Conservation (phyloP, 2,329 filamentous ascomycete species). For the Proliferodiscus dingleyae region DNA sequence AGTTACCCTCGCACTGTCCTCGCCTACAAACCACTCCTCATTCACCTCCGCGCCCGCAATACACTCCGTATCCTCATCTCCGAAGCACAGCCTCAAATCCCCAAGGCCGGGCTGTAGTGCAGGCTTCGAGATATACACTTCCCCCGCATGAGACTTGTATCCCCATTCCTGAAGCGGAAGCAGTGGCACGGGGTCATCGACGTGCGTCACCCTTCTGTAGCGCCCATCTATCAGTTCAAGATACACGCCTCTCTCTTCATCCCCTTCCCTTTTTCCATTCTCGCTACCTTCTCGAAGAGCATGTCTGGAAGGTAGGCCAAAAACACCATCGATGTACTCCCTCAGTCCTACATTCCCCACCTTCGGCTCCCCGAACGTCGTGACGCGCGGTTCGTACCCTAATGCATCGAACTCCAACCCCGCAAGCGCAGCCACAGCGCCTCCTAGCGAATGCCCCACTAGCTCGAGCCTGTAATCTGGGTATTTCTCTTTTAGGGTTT, state of each 20-base stretch:
- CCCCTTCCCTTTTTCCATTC: neutral
- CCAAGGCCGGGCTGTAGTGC: constrained; percentile 60
- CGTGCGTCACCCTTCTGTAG: constrained; percentile 78
- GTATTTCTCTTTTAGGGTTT: constrained; percentile 52
- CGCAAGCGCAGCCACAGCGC: constrained; percentile 84
- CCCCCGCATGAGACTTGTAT: constrained; percentile 76
- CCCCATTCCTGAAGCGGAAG: constrained; percentile 84
- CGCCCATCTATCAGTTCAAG: neutral
- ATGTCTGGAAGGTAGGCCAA: too few species aligned
- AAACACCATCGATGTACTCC: constrained; percentile 50
- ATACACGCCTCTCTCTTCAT: neutral
- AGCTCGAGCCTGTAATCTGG: constrained; percentile 71
- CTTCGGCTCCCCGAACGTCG: constrained; percentile 87
- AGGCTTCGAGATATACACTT: constrained; percentile 76
- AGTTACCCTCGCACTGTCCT: neutral
- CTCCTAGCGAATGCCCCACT: constrained; percentile 84
- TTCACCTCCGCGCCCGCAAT: constrained; percentile 48
- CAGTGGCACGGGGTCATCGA: constrained; percentile 79
- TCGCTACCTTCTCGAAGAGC: too few species aligned
- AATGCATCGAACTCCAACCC: constrained; percentile 70
- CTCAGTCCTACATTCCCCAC: constrained; percentile 55
- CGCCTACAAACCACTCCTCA: constrained; percentile 9
- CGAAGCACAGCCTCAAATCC: constrained; percentile 66
- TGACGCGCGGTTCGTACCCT: constrained; percentile 73
- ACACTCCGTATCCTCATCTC: constrained; percentile 55